phyloP scores from a whole-genome alignment of 768 basidiomycete genomes.

The Tylopilus vinaceipallidus region DNA sequence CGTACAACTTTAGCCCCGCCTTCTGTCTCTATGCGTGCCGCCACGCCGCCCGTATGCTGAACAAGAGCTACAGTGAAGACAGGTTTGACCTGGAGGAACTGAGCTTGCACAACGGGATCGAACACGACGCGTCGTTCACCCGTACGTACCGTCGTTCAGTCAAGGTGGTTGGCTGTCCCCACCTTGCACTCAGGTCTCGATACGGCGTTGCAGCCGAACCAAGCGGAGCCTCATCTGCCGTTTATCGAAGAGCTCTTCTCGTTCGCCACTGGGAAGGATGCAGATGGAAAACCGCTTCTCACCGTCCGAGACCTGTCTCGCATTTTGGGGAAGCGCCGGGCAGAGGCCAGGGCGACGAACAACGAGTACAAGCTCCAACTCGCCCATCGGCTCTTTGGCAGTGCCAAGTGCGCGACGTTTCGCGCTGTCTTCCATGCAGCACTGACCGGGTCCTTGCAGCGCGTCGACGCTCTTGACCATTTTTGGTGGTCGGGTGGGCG shows the following conservation, averaged over 20 bases:
- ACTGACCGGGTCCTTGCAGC: conserved; percentile 32
- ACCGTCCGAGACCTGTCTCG: conserved; percentile 58
- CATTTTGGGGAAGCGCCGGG: conserved; percentile 57
- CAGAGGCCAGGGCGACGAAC: conserved; percentile 52
- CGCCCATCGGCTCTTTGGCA: conserved; percentile 61
- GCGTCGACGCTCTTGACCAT: conserved; percentile 60
- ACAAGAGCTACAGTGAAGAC: conserved; percentile 53
- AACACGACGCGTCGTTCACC: conserved; percentile 27
- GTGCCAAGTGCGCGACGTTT: conserved; percentile 56
- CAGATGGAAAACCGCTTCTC: conserved; percentile 45
- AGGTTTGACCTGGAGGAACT: conserved; percentile 55
- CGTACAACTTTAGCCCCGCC: conserved; percentile 67
- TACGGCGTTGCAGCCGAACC: conserved; percentile 44
- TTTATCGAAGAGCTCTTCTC: conserved; percentile 56
- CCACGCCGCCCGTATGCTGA: conserved; percentile 54
- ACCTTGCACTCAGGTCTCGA: conserved; percentile 50
- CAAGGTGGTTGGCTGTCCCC: not conserved
- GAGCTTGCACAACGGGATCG: conserved; percentile 13
- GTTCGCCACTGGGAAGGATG: conserved; percentile 56
- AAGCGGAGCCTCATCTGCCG: conserved; percentile 50
- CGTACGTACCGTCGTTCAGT: conserved; percentile 13
- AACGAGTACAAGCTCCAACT: conserved; percentile 48
- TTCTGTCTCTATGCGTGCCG: conserved; percentile 66
- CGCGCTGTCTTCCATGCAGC: conserved; percentile 34
- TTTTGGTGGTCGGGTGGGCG: conserved; percentile 60